Evolutionary conservation across 768 basidiomycete genomes (phyloP).

Genomic region (Termitomyces sp.): DNA sequence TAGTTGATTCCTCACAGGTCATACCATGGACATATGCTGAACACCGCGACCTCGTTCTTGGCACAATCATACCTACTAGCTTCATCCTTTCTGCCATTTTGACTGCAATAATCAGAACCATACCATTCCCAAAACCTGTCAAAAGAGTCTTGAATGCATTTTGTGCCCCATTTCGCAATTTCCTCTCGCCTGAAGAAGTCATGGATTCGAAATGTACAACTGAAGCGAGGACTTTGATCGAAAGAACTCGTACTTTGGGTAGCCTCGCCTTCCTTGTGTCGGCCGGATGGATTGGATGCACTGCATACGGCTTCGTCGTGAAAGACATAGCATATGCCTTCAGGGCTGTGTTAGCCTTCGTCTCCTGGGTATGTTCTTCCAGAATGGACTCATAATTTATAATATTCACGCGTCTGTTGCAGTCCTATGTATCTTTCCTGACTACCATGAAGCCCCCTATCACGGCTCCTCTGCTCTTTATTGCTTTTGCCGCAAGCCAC

Average conservation of each 20-base stretch:
- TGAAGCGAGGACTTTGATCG: constrained; percentile 16
- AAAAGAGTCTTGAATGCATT: constrained; percentile 16
- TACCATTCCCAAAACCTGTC: constrained; percentile 21
- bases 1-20: constrained; percentile 1
- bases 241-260: constrained; percentile 29
- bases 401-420: constrained; percentile 2
- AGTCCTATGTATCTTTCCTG: constrained; percentile 42
- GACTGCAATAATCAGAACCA: constrained; percentile 20
- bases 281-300: constrained; percentile 36
- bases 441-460: constrained; percentile 33
- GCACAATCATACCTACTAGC: constrained; percentile 19
- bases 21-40: background rate
- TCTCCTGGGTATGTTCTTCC: constrained; percentile 46
- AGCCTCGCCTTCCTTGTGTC: constrained; percentile 32
- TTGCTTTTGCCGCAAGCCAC: constrained; percentile 36
- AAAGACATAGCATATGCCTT: constrained; percentile 16
- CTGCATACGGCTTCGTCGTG: constrained; percentile 29
- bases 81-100: constrained; percentile 26
- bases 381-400: background rate
- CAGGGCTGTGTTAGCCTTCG: constrained; percentile 26
- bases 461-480: constrained; percentile 50
- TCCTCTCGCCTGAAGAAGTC: constrained; percentile 48
- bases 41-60: constrained; percentile 4
- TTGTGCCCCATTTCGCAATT: constrained; percentile 43
- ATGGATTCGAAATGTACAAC: constrained; percentile 28